Percentiles rank a stretch among this genome's conserved stretches.
These are phyloP conservation scores for Cladosporium halotolerans DNA, from an alignment of 2,329 filamentous ascomycete genomes.

Conservation along the genomic window DNA sequence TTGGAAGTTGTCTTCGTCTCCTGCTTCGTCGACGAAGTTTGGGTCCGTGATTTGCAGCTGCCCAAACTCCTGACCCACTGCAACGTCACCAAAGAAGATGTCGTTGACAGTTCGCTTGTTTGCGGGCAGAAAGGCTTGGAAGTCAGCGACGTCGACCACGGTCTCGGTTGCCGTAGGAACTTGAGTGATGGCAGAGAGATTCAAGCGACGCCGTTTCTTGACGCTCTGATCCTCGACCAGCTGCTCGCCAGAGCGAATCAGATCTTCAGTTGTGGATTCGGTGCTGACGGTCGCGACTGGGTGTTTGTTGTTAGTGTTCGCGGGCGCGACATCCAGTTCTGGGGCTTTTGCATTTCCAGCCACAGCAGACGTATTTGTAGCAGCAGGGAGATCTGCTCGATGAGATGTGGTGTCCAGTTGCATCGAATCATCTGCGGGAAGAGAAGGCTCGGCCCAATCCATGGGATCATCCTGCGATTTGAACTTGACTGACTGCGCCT, in stretches of 20 bases:
- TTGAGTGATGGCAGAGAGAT: not conserved
- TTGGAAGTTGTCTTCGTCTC: slow-evolving; percentile 19
- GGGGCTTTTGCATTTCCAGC: too few species aligned
- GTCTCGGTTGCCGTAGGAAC: not conserved
- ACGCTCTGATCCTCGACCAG: slow-evolving; percentile 25
- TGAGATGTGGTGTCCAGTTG: not conserved
- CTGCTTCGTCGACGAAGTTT: slow-evolving; percentile 8
- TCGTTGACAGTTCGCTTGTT: slow-evolving; percentile 24
- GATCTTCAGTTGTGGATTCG: too few species aligned
- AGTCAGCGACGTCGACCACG: not conserved
- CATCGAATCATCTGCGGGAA: not conserved
- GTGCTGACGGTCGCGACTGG: too few species aligned
- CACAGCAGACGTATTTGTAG: too few species aligned
- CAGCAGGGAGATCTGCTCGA: too few species aligned
- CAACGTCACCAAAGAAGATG: slow-evolving; percentile 30
- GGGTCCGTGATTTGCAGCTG: not conserved
- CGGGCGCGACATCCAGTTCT: too few species aligned
- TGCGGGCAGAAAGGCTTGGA: slow-evolving; percentile 17
- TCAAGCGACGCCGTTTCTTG: slow-evolving; percentile 26
- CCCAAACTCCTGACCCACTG: slow-evolving; percentile 21
- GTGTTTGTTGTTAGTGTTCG: too few species aligned
- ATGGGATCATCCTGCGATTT: slow-evolving; percentile 2
- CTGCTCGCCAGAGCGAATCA: too few species aligned
- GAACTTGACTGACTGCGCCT: slow-evolving; percentile 47
- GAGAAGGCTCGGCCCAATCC: not conserved